Conservation (phyloP, 1,284 basidiomycete genomes). For the Moniliophthora roreri region DNA sequence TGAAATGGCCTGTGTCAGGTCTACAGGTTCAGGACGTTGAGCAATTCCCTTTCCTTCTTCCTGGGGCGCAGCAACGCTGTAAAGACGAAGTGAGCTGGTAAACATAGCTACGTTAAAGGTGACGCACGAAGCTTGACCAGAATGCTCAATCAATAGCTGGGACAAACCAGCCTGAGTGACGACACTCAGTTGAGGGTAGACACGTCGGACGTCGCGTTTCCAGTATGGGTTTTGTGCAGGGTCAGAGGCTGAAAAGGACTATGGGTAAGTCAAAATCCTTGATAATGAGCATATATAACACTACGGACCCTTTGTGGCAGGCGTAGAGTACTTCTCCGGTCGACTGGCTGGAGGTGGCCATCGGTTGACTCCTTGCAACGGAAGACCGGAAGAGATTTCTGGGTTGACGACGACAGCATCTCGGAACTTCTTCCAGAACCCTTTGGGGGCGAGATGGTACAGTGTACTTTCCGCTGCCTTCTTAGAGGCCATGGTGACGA, state of each 20-base stretch:
- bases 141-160: conserved; percentile 80
- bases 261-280: conserved; percentile 5
- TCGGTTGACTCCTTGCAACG: conserved; percentile 70
- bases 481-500: conserved; percentile 67
- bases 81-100: background rate
- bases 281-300: conserved; percentile 16
- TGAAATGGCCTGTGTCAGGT: conserved; percentile 71
- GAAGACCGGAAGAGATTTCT: conserved; percentile 91
- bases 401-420: conserved; percentile 81
- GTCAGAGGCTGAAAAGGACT: conserved; percentile 62
- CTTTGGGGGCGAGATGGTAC: conserved; percentile 84
- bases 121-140: conserved; percentile 63
- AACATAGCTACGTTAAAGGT: conserved; percentile 2
- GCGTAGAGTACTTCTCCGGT: conserved; percentile 82
- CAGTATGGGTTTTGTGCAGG: conserved; percentile 87
- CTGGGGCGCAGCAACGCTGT: conserved; percentile 57
- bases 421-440: conserved; percentile 94
- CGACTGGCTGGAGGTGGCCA: conserved; percentile 87
- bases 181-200: conserved; percentile 86
- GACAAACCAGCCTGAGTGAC: conserved; percentile 83
- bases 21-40: conserved; percentile 41
- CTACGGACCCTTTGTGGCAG: conserved; percentile 79
- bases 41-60: conserved; percentile 48
- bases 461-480: conserved; percentile 81
- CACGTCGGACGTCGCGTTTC: conserved; percentile 92